Base-by-base conservation (phyloP, 2,329 filamentous ascomycete genomes). In the Tympanopsis confertula region DNA sequence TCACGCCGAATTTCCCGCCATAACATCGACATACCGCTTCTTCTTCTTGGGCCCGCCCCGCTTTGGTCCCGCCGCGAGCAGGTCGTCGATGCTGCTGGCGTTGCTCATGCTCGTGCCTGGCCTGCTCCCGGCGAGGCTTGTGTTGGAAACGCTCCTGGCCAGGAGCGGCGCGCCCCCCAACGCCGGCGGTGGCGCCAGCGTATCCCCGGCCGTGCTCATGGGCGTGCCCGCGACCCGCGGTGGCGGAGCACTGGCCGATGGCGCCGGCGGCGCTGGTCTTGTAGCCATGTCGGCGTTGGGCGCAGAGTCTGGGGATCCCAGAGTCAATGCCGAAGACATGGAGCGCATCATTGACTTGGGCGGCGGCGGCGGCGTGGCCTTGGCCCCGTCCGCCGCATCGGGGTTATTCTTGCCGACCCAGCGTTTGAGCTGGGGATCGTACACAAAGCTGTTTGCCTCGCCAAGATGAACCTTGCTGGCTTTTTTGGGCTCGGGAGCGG, bases 21-120 rank as follows among this genome's bases (percentile, higher is more conserved):
- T 95, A 42, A 98, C 86, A 69, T 98, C 91, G 20, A 98, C 80
- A 66, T 98, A 98, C 68, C 87, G 94, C 66, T 86, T 86, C 50
- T 74, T 67, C 57, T 82, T 86, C 56, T 76, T 83, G 45, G 52
- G 62, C 1, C 69, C 69, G 4, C 68, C 64, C 49, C 83, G 88
- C 45, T 84, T 73, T 14, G 82, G 73, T 20, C 69, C 74, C 3
- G 82, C 75, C 4, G 82, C 85, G 17, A 98, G 65, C 44, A 98
- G 65, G 56, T 98, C 91, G 50, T 98, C 91, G 52, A 98, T 93
- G 49, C 83, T 91, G 58, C 81, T 93, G n/a, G 86, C 86, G 52
- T 86, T 86, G 58, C 86, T 93, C 69, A 94, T 78, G 44, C 84
- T 82, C 3, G 86, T 94, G 4, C 75, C 60, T 4, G 87, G 87